Conservation (phyloP, 495 filamentous ascomycete genomes). For the Penicillium manginii region DNA sequence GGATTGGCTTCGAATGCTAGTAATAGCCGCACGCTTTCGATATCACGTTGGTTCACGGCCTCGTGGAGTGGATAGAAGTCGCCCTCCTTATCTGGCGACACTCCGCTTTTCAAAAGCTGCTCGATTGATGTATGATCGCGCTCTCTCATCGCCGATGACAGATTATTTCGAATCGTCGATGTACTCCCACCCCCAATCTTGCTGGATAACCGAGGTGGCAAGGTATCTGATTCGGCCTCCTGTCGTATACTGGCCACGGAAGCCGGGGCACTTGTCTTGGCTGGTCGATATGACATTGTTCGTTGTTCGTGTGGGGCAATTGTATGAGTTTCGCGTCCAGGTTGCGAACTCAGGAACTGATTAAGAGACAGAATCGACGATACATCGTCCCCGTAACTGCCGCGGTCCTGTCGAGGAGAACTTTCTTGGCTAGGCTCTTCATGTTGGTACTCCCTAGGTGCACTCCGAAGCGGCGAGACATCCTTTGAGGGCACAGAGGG, state of each 20-base stretch:
- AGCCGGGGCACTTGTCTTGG: constrained; percentile 1
- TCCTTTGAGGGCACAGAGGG: constrained; percentile 27
- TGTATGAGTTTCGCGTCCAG: constrained; percentile 4
- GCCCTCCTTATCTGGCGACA: constrained; percentile 44
- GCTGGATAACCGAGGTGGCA: neutral
- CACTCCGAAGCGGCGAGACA: neutral
- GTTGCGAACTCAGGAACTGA: constrained; percentile 11
- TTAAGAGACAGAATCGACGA: constrained; percentile 27
- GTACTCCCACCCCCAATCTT: neutral
- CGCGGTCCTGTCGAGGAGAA: neutral
- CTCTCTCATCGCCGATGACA: constrained; percentile 39
- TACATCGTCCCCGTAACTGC: constrained; percentile 16
- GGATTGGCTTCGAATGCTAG: constrained; percentile 53
- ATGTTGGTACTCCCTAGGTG: neutral
- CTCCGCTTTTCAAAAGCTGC: constrained; percentile 55
- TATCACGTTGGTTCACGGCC: constrained; percentile 47
- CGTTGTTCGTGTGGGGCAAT: constrained; percentile 1
- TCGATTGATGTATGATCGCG: constrained; percentile 52
- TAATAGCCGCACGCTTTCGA: constrained; percentile 50
- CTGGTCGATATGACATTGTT: neutral
- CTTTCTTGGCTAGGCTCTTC: neutral
- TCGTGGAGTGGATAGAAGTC: constrained; percentile 43
- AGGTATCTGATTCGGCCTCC: constrained; percentile 1
- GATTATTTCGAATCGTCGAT: neutral
- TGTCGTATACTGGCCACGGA: constrained; percentile 4